phyloP scores from a whole-genome alignment of 257 asterid species.

The Verbascum thapsus region DNA sequence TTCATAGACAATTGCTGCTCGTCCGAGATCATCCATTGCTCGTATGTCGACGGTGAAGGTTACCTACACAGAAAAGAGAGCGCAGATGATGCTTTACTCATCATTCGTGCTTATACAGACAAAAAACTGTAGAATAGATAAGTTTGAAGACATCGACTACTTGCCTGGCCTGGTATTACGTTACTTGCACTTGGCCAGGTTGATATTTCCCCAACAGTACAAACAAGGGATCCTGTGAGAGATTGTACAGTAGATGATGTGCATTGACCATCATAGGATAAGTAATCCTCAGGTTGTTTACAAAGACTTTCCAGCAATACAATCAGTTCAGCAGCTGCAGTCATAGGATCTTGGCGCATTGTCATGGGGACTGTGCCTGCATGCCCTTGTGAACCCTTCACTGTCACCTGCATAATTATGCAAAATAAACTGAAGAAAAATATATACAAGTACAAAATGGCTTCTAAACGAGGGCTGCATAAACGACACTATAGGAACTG shows the following conservation, averaged over 20 bases:
- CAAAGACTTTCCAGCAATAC: conserved; percentile 82
- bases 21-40: conserved; percentile 84
- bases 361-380: conserved; percentile 98
- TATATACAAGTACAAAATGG: not conserved
- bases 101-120: not conserved
- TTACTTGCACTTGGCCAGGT: conserved; percentile 99
- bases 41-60: conserved; percentile 90
- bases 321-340: conserved; percentile 91
- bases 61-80: conserved; percentile 47
- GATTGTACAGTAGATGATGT: conserved; percentile 56
- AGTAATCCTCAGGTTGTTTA: conserved; percentile 75
- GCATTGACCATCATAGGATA: conserved; percentile 78
- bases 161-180: conserved; percentile 99
- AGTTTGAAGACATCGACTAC: conserved; percentile 29
- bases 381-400: conserved; percentile 97
- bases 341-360: conserved; percentile 97
- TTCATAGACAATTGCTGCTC: conserved; percentile 86
- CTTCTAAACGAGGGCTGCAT: not conserved
- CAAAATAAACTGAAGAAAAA: not conserved
- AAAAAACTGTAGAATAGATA: not conserved
- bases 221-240: conserved; percentile 90
- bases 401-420: conserved; percentile 62
- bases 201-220: conserved; percentile 97
- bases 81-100: conserved; percentile 2
- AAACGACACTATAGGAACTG: not conserved